Conservation (phyloP, 1,139 yeast species). For the Hyphopichia buzzinii region DNA sequence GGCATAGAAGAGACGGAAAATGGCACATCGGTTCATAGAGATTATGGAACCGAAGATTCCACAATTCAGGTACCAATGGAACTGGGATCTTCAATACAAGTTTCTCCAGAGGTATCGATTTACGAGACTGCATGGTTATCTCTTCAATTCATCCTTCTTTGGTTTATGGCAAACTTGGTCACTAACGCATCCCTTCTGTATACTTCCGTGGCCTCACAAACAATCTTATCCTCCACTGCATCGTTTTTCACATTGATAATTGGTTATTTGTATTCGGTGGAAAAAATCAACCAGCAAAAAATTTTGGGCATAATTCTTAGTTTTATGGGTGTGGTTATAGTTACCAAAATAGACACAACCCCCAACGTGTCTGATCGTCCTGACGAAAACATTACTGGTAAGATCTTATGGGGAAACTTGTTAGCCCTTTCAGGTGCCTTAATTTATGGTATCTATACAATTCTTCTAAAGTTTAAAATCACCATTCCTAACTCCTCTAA, state of each 20-base stretch:
- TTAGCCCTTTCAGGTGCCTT: constrained; percentile 83
- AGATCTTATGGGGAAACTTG: constrained; percentile 67
- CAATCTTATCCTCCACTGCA: constrained; percentile 86
- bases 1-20: constrained; percentile 11
- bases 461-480: constrained; percentile 71
- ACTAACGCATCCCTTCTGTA: constrained; percentile 84
- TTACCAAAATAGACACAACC: constrained; percentile 61
- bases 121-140: constrained; percentile 61
- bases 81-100: neutral
- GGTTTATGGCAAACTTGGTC: constrained; percentile 88
- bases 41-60: constrained; percentile 23
- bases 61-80: constrained; percentile 3
- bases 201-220: constrained; percentile 91
- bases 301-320: constrained; percentile 68
- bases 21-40: constrained; percentile 1
- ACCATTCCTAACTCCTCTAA: constrained; percentile 42
- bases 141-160: constrained; percentile 75
- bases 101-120: constrained; percentile 22
- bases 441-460: constrained; percentile 89
- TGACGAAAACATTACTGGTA: constrained; percentile 7
- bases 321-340: constrained; percentile 74
- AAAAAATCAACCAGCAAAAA: constrained; percentile 62
- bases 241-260: constrained; percentile 86
- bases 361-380: constrained; percentile 26
- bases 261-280: constrained; percentile 75